phyloP scores from a whole-genome alignment of 495 filamentous ascomycete species.

The Jackrogersella multiformis region DNA sequence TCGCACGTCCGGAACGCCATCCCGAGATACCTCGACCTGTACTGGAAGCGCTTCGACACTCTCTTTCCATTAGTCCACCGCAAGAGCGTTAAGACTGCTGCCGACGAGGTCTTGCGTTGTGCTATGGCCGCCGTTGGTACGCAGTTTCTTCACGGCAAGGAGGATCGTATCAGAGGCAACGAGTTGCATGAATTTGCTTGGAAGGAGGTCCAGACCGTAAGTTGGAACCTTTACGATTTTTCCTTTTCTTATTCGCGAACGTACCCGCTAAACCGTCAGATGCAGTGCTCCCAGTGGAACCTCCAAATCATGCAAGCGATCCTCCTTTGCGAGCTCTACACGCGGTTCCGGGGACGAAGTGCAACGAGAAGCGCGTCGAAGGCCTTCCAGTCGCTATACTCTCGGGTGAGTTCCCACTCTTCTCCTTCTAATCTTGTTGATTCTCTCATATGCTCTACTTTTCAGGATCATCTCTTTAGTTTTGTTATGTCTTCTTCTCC shows the following conservation, averaged over 20 bases:
- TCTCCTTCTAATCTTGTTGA: conserved; percentile 51
- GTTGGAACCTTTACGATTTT: not conserved
- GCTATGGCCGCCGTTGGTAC: conserved; percentile 62
- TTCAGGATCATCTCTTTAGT: conserved; percentile 49
- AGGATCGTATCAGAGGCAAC: conserved; percentile 57
- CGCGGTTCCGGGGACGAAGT: conserved; percentile 62
- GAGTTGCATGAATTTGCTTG: conserved; percentile 57
- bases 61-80: conserved; percentile 56
- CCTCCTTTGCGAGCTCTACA: conserved; percentile 64
- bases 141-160: conserved; percentile 54
- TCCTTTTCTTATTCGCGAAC: not conserved
- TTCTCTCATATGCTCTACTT: conserved; percentile 48
- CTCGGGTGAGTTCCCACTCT: conserved; percentile 58
- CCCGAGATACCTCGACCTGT: conserved; percentile 55
- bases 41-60: conserved; percentile 57
- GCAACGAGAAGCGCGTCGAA: conserved; percentile 54
- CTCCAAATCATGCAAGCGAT: conserved; percentile 64
- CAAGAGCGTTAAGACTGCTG: conserved; percentile 48
- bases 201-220: conserved; percentile 52
- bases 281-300: conserved; percentile 55
- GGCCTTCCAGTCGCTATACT: conserved; percentile 61
- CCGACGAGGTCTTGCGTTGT: conserved; percentile 54
- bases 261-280: conserved; percentile 30
- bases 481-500: conserved; percentile 49
- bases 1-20: conserved; percentile 46